Evolutionary conservation across 2,329 filamentous ascomycete genomes (phyloP).

Genomic region (Juglanconis oblonga): DNA sequence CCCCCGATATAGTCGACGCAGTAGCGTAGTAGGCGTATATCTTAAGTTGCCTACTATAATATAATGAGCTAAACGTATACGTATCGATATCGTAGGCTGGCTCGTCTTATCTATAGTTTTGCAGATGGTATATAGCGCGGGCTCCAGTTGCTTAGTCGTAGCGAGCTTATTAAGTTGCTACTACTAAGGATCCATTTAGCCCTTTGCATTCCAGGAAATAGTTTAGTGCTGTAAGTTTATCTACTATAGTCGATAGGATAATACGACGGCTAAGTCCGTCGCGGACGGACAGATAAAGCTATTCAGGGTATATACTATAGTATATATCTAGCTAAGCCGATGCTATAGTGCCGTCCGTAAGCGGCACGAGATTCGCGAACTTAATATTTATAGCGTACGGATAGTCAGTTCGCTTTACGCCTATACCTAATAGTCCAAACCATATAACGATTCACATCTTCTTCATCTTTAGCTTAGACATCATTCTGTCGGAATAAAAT

Average conservation of each 20-base stretch:
- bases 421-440: slow-evolving; percentile 31
- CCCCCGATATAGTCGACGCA: slow-evolving; percentile 27
- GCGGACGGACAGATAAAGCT: slow-evolving; percentile 15
- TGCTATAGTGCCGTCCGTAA: not conserved
- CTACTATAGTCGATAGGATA: slow-evolving; percentile 30
- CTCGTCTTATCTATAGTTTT: slow-evolving; percentile 20
- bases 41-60: slow-evolving; percentile 33
- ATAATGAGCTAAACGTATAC: slow-evolving; percentile 36
- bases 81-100: slow-evolving; percentile 36
- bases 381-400: slow-evolving; percentile 25
- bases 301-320: not conserved
- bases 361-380: slow-evolving; percentile 25
- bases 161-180: slow-evolving; percentile 32
- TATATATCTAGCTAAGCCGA: not conserved
- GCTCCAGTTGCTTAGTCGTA: slow-evolving; percentile 36
- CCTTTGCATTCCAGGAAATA: slow-evolving; percentile 40
- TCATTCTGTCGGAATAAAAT: slow-evolving; percentile 27
- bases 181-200: slow-evolving; percentile 26
- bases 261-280: slow-evolving; percentile 26
- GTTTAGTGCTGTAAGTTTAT: slow-evolving; percentile 34
- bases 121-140: slow-evolving; percentile 31
- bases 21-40: slow-evolving; percentile 36
- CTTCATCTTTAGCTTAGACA: slow-evolving; percentile 19
- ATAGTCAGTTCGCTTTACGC: slow-evolving; percentile 22
- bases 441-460: slow-evolving; percentile 22